phyloP scores from a whole-genome alignment of 495 filamentous ascomycete species.

The Darksidea phi region DNA sequence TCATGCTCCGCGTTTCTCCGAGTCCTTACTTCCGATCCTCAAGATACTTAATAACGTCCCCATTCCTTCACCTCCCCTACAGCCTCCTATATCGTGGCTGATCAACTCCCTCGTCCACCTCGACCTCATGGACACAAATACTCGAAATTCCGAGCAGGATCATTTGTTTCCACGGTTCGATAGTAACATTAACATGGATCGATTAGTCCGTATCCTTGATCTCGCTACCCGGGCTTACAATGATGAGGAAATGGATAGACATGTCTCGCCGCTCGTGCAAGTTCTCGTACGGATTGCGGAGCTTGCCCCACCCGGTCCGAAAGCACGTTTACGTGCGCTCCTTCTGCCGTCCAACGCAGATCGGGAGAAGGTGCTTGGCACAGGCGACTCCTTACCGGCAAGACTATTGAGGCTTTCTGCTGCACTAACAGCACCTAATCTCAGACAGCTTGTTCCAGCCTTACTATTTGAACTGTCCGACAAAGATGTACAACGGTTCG shows the following conservation, averaged over 20 bases:
- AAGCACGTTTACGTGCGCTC: conserved; percentile 1
- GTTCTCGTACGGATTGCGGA: conserved; percentile 3
- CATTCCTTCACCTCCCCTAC: conserved; percentile 4
- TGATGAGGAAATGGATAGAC: background rate
- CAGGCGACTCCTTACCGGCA: conserved; percentile 63
- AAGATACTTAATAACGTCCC: background rate
- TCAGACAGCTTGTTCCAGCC: conserved; percentile 68
- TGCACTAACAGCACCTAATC: conserved; percentile 61
- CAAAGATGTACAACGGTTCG: conserved; percentile 43
- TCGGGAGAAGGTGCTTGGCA: conserved; percentile 3
- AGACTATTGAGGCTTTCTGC: conserved; percentile 76
- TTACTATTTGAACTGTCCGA: conserved; percentile 83
- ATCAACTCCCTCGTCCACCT: conserved; percentile 1
- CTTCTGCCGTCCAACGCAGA: background rate
- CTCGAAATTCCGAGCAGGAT: background rate
- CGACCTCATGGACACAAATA: background rate
- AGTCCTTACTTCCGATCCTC: conserved; percentile 1
- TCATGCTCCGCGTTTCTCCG: conserved; percentile 1
- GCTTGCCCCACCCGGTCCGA: conserved; percentile 3
- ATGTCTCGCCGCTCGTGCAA: conserved; percentile 3
- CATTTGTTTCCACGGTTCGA: conserved; percentile 1
- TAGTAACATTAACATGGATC: conserved; percentile 4
- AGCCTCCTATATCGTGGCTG: conserved; percentile 7
- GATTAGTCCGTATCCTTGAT: background rate
- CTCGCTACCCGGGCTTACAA: background rate